Percentiles rank a stretch among this genome's conserved stretches.
phyloP scores from a whole-genome alignment of 768 basidiomycete genomes.

The Aureoboletus auriporus region DNA sequence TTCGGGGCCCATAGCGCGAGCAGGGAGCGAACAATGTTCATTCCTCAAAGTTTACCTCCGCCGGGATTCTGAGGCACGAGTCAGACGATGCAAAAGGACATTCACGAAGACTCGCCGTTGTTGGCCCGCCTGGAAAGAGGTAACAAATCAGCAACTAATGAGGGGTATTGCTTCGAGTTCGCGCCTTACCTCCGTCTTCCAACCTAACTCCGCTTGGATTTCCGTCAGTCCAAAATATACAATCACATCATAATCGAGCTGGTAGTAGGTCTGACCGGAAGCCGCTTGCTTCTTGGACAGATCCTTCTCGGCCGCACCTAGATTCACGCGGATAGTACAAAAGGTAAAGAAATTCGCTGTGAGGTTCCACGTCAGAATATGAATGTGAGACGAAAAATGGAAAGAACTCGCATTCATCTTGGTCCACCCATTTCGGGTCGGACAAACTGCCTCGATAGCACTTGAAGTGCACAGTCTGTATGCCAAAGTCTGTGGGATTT shows the following conservation, averaged over 20 bases:
- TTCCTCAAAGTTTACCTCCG: too few relatives aligned
- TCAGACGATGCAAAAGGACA: too few relatives aligned
- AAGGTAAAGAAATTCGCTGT: conserved; percentile 3
- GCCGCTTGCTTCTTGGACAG: neutral
- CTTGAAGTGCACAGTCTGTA: conserved; percentile 2
- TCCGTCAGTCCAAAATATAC: conserved; percentile 9
- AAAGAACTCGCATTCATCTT: conserved; percentile 6
- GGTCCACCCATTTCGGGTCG: conserved; percentile 10
- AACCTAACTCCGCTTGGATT: conserved; percentile 5
- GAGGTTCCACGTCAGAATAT: neutral
- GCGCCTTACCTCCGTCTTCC: conserved; percentile 5
- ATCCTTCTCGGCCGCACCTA: neutral
- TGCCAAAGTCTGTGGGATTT: neutral
- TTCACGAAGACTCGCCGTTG: too few relatives aligned
- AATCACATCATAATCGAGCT: conserved; percentile 14
- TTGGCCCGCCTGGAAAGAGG: too few relatives aligned
- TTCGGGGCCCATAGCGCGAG: neutral
- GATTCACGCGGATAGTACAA: conserved; percentile 3
- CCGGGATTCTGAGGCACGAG: too few relatives aligned
- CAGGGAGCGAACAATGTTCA: neutral
- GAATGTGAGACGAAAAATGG: too few relatives aligned
- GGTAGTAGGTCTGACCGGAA: conserved; percentile 3
- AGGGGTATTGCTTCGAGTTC: too few relatives aligned
- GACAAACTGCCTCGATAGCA: conserved; percentile 8
- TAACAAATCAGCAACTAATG: too few relatives aligned